phyloP scores from a whole-genome alignment of 768 basidiomycete genomes.

The Psilocybe sp. region DNA sequence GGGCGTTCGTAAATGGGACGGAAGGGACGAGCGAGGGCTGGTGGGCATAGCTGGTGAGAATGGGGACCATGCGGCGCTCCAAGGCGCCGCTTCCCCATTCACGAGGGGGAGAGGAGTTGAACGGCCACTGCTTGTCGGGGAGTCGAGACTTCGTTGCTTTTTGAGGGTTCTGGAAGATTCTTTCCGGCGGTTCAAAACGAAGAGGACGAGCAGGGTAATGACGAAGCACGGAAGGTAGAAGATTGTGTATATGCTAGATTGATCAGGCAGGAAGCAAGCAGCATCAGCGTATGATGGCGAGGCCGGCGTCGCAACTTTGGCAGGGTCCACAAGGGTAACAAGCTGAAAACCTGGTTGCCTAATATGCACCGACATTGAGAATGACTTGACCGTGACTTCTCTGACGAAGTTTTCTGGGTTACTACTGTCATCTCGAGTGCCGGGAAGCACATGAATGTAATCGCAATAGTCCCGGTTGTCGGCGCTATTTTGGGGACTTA shows the following conservation, averaged over 20 bases:
- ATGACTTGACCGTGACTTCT: conserved; percentile 88
- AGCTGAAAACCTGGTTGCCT: conserved; percentile 82
- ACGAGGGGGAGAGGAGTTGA: conserved; percentile 17
- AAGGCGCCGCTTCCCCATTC: conserved; percentile 30
- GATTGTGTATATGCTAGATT: conserved; percentile 52
- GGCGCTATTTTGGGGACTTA: conserved; percentile 43
- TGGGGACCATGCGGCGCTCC: conserved; percentile 38
- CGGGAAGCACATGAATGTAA: conserved; percentile 43
- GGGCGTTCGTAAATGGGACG: conserved; percentile 38
- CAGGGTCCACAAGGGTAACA: conserved; percentile 53
- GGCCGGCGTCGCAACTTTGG: conserved; percentile 25
- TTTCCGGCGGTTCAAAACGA: conserved; percentile 40
- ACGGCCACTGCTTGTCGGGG: conserved; percentile 25
- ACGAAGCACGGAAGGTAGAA: conserved; percentile 65
- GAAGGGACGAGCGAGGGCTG: conserved; percentile 38
- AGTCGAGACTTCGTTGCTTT: conserved; percentile 24
- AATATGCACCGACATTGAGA: conserved; percentile 74
- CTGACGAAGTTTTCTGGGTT: conserved; percentile 36
- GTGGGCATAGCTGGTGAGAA: conserved; percentile 27
- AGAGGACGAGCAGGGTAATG: conserved; percentile 47
- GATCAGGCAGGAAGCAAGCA: conserved; percentile 81
- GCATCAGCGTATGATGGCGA: conserved; percentile 53
- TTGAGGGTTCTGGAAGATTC: conserved; percentile 19
- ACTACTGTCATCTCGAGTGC: conserved; percentile 23
- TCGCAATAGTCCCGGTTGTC: conserved; percentile 95